A percentile compares a stretch with the other conserved stretches of the same genome.
Evolutionary conservation across 2,329 filamentous ascomycete genomes (phyloP).

Genomic region (Neoarthrinium moseri): DNA sequence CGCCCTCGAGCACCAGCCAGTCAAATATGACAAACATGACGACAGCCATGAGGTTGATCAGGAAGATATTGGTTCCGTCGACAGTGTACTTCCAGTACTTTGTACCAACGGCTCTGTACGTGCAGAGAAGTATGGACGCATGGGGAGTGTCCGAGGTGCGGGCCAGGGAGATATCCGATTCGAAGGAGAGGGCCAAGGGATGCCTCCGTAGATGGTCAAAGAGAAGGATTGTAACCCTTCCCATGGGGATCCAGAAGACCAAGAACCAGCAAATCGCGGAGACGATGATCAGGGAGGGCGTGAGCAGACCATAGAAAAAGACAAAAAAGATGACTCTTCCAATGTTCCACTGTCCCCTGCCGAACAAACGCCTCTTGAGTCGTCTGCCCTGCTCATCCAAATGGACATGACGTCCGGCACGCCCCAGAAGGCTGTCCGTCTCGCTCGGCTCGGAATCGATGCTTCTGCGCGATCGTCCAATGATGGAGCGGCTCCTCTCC

Average conservation of each 20-base stretch:
- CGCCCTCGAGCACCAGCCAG: slow-evolving; percentile 73
- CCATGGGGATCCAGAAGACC: slow-evolving; percentile 98
- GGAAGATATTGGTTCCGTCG: slow-evolving; percentile 97
- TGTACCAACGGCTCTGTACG: slow-evolving; percentile 88
- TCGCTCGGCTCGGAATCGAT: slow-evolving; percentile 82
- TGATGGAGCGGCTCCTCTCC: slow-evolving; percentile 66
- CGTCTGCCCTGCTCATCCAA: slow-evolving; percentile 34
- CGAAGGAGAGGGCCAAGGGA: slow-evolving; percentile 88
- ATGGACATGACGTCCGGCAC: slow-evolving; percentile 50
- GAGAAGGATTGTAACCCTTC: slow-evolving; percentile 85
- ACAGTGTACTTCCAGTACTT: slow-evolving; percentile 99
- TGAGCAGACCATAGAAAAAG: slow-evolving; percentile 92
- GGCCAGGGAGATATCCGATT: slow-evolving; percentile 77
- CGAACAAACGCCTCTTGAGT: slow-evolving; percentile 84
- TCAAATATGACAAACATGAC: slow-evolving; percentile 96
- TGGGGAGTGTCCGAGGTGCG: slow-evolving; percentile 70
- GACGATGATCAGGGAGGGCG: slow-evolving; percentile 80
- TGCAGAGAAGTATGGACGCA: slow-evolving; percentile 89
- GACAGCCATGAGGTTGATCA: slow-evolving; percentile 93
- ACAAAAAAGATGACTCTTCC: slow-evolving; percentile 94
- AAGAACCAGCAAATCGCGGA: slow-evolving; percentile 92
- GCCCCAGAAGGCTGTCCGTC: slow-evolving; percentile 82
- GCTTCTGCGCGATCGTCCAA: slow-evolving; percentile 84
- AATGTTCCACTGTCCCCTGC: slow-evolving; percentile 91
- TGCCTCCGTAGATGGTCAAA: slow-evolving; percentile 91